These are phyloP conservation scores for Aspergillus costaricaensis DNA, from an alignment of 2,329 filamentous ascomycete genomes.

Conservation along the genomic window DNA sequence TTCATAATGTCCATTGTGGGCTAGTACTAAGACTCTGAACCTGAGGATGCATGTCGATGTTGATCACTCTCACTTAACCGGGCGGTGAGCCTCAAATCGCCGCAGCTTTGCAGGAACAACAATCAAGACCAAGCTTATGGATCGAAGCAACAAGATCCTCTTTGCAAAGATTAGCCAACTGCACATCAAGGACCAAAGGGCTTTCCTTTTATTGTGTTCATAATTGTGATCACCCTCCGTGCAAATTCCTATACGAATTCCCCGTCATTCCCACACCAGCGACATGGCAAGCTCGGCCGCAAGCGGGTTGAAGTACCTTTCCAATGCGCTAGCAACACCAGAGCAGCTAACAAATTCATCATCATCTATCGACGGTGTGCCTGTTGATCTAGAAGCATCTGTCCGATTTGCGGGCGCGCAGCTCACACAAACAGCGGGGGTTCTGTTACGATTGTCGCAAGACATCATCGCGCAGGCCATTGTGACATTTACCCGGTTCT, in stretches of 20 bases:
- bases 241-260: neutral
- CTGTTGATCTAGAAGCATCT: slow-evolving; percentile 45
- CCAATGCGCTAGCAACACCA: slow-evolving; percentile 49
- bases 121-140: neutral
- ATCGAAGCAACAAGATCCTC: neutral
- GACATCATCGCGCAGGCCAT: slow-evolving; percentile 84
- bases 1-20: too few relatives aligned
- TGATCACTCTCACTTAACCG: neutral
- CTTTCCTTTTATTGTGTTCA: neutral
- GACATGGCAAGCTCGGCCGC: slow-evolving; percentile 29
- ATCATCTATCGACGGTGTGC: slow-evolving; percentile 46
- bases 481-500: slow-evolving; percentile 79
- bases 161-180: neutral
- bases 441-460: slow-evolving; percentile 81
- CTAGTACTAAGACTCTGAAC: too few relatives aligned
- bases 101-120: neutral
- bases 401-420: slow-evolving; percentile 48
- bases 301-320: slow-evolving; percentile 38
- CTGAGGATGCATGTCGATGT: neutral
- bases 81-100: neutral
- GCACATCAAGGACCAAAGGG: neutral
- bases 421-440: slow-evolving; percentile 52
- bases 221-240: neutral
- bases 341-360: slow-evolving; percentile 49
- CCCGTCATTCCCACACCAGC: neutral